Evolutionary conservation across 306 rosid genomes (phyloP).

Genomic region (Rosa lucieae): DNA sequence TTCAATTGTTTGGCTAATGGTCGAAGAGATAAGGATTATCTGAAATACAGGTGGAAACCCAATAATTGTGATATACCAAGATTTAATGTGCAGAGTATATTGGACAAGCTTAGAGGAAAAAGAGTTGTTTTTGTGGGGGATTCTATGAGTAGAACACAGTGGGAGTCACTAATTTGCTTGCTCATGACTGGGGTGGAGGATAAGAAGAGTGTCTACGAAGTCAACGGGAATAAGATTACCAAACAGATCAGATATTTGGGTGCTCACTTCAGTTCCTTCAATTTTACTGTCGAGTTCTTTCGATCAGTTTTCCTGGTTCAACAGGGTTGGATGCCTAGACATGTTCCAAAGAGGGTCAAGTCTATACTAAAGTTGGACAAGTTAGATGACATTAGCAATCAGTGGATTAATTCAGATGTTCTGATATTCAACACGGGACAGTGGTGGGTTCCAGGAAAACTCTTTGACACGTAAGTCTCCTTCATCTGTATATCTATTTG

Average conservation of each 20-base stretch:
- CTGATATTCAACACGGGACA: constrained; percentile 91
- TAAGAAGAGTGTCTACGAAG: constrained; percentile 70
- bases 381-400: constrained; percentile 61
- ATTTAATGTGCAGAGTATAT: constrained; percentile 45
- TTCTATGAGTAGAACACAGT: constrained; percentile 92
- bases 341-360: constrained; percentile 76
- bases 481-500: constrained; percentile 16
- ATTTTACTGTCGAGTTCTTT: constrained; percentile 73
- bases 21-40: constrained; percentile 59
- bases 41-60: constrained; percentile 81
- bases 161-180: constrained; percentile 87
- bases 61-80: constrained; percentile 52
- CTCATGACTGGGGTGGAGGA: constrained; percentile 83
- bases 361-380: constrained; percentile 69
- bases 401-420: constrained; percentile 80
- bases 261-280: constrained; percentile 70
- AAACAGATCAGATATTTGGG: constrained; percentile 67
- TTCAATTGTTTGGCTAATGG: constrained; percentile 80
- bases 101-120: constrained; percentile 61
- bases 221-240: constrained; percentile 61
- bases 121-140: constrained; percentile 84
- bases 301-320: constrained; percentile 84
- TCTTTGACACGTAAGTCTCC: constrained; percentile 63
- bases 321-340: constrained; percentile 53
- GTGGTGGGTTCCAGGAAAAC: constrained; percentile 94